Evolutionary conservation across 2,329 filamentous ascomycete species (phyloP), one percentile per base, ranked within the genome.

Genomic region (Myriangium duriaei): DNA sequence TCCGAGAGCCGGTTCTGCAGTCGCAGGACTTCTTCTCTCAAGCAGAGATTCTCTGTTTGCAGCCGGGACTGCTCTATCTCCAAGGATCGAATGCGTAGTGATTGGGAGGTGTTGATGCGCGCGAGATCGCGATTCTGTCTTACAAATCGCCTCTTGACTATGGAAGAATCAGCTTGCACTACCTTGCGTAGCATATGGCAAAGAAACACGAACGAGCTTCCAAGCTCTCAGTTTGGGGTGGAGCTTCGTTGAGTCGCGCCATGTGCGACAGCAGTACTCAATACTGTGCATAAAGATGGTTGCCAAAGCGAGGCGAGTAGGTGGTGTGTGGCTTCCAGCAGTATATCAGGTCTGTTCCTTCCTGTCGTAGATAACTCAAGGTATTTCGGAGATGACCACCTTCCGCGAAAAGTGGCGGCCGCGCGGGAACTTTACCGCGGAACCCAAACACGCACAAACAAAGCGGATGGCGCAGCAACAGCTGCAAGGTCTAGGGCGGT

Each of bases 111-210:
- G 61, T 92, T 91, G 50, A 71, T 74, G 55, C 78, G 69, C 42
- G 82, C 82, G 46, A 91, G 79, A 52, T 91, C 83, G 59, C 81
- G 74, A 56, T 92, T 92, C 56, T 91, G 84, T 39, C 83, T 74
- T 51, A 87, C 66, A 54, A 87, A 84, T 55, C 80, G 78, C 52
- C 79, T 74, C 56, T 83, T 81, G 42, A 88, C 81, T 87, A 50
- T 16, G 11, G 33, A 11, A 11, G 13, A 11, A 31, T 46, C 16
- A 45, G 45, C 40, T 42, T 45, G 40, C 31, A 10, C 26, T 34
- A 29, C 14, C 32, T 19, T 17, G 21, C 32, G 30, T 15, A 15
- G 14, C 24, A 17, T 34, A n/a, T 17, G 7, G n/a, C n/a, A 7
- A 49, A 34, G 45, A 45, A 37, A 41, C 24, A 71, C 79, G 58